These are phyloP conservation scores for Kodamaea anthophila DNA, from an alignment of 1,139 yeast species.

Conservation along the genomic window DNA sequence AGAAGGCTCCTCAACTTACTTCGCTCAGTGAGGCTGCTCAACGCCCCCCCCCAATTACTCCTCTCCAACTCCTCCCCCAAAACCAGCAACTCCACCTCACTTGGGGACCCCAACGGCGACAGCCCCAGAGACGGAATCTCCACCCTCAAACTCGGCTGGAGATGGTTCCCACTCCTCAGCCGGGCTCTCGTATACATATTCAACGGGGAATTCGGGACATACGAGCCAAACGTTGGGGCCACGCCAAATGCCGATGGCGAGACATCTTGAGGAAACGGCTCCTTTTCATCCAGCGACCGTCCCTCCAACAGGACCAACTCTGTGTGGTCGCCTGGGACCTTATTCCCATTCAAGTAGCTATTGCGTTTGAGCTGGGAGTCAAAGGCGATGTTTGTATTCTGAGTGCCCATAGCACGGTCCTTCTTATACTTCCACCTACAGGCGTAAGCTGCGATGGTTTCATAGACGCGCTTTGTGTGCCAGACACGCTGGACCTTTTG, in stretches of 20 bases:
- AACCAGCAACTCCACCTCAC: slow-evolving; percentile 16
- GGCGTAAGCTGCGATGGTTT: slow-evolving; percentile 52
- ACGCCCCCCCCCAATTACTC: slow-evolving; percentile 25
- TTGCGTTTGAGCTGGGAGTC: slow-evolving; percentile 22
- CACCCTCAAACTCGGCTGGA: slow-evolving; percentile 1
- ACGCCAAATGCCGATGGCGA: slow-evolving; percentile 4
- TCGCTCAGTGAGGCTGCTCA: slow-evolving; percentile 14
- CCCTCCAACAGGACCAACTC: not conserved
- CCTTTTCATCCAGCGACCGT: not conserved
- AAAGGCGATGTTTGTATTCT: slow-evolving; percentile 23
- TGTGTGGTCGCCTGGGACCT: not conserved
- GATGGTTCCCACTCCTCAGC: slow-evolving; percentile 7
- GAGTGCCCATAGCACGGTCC: slow-evolving; percentile 23
- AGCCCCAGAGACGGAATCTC: slow-evolving; percentile 2
- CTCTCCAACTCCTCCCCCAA: slow-evolving; percentile 23
- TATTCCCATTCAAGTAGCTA: slow-evolving; percentile 18
- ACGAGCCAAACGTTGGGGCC: slow-evolving; percentile 14
- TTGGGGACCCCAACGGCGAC: slow-evolving; percentile 1
- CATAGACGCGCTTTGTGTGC: slow-evolving; percentile 45
- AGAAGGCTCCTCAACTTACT: slow-evolving; percentile 1
- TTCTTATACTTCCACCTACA: slow-evolving; percentile 51
- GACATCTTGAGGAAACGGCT: not conserved
- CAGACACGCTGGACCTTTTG: slow-evolving; percentile 54
- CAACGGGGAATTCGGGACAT: slow-evolving; percentile 30
- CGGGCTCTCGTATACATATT: slow-evolving; percentile 16